These are phyloP conservation scores for Chondrus crispus DNA, from an alignment of 23 red algal genomes.

Conservation along the genomic window DNA sequence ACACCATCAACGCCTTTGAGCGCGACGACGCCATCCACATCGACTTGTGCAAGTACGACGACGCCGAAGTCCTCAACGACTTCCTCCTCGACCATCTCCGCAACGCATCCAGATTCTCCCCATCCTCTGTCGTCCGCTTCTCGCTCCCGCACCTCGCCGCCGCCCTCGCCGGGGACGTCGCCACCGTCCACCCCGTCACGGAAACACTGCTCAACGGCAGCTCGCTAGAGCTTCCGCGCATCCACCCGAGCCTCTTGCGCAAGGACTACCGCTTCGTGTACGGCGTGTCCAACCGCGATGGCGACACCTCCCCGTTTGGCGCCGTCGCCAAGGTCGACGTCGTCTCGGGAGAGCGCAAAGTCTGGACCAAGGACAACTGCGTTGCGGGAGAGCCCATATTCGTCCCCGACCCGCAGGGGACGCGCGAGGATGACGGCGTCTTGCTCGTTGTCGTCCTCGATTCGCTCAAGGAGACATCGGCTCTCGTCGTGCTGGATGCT, in stretches of 20 bases:
- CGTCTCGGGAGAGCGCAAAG: background rate
- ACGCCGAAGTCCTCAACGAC: conserved; percentile 39
- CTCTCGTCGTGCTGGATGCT: conserved; percentile 49
- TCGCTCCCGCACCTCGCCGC: background rate
- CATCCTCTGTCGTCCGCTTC: conserved; percentile 6
- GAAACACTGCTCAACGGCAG: background rate
- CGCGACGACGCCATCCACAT: conserved; percentile 13
- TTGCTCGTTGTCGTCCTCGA: conserved; percentile 29
- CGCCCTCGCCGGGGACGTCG: background rate
- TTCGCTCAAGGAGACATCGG: background rate
- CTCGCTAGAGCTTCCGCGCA: conserved; percentile 36
- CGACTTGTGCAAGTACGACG: conserved; percentile 41
- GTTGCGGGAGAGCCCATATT: conserved; percentile 53
- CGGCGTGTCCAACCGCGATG: background rate
- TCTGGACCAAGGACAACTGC: background rate
- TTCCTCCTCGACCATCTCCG: conserved; percentile 38
- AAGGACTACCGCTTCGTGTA: conserved; percentile 44
- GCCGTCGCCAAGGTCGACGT: conserved; percentile 38
- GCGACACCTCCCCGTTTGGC: background rate
- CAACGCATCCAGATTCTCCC: background rate
- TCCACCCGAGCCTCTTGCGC: background rate
- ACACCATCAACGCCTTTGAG: conserved; percentile 62
- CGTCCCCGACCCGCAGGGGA: conserved; percentile 27
- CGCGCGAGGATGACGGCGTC: conserved; percentile 46
- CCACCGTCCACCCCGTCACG: background rate